Percentiles rank a stretch among this genome's conserved stretches.
These are phyloP conservation scores for Komagataella pseudopastoris DNA, from an alignment of 805 yeast genomes.

Conservation along the genomic window DNA sequence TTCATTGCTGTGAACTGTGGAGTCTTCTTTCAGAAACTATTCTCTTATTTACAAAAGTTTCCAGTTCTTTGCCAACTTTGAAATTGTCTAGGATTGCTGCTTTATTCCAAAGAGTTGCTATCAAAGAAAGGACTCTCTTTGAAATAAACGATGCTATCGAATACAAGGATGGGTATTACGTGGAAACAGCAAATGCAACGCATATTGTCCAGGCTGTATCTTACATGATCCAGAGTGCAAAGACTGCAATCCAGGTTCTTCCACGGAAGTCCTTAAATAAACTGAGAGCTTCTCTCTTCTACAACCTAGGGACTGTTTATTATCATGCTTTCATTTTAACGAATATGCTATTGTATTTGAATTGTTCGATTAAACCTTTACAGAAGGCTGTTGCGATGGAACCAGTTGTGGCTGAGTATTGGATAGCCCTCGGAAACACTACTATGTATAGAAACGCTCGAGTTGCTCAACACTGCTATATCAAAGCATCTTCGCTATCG, in stretches of 20 bases:
- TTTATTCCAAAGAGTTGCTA: background rate
- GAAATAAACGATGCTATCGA: background rate
- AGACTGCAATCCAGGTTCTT: background rate
- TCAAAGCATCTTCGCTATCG: slow-evolving; percentile 63
- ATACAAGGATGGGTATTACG: background rate
- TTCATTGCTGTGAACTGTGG: background rate
- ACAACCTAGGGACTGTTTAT: slow-evolving; percentile 62
- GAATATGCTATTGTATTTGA: slow-evolving; percentile 18
- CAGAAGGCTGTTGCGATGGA: slow-evolving; percentile 65
- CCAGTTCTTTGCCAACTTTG: background rate
- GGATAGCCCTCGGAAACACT: slow-evolving; percentile 79
- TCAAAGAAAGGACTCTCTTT: background rate
- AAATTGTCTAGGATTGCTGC: background rate
- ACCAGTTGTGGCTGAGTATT: slow-evolving; percentile 51
- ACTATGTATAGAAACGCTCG: slow-evolving; percentile 49
- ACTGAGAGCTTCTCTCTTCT: slow-evolving; percentile 39
- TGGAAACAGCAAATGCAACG: background rate
- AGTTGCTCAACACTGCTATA: slow-evolving; percentile 86
- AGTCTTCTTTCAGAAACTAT: background rate
- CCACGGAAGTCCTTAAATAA: slow-evolving; percentile 24
- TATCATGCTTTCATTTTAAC: background rate
- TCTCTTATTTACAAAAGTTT: background rate
- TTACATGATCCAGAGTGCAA: background rate
- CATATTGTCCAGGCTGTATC: background rate
- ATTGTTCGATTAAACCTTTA: slow-evolving; percentile 39